phyloP scores from a whole-genome alignment of 2,329 filamentous ascomycete species.

The Monosporascus sp. region DNA sequence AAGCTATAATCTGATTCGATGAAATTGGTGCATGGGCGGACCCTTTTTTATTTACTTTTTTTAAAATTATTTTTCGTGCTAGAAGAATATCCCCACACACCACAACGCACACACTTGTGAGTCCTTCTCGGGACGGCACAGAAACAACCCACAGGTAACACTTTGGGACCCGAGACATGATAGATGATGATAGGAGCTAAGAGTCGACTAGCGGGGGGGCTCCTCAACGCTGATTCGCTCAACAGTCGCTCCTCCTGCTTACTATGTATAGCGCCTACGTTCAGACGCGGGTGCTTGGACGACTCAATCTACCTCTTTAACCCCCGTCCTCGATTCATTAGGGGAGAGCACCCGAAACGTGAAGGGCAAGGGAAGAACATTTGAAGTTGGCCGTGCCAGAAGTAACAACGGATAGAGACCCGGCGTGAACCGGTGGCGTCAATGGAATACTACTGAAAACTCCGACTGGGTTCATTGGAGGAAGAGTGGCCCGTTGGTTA shows the following conservation, averaged over 20 bases:
- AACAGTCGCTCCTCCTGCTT: not conserved
- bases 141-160: not conserved
- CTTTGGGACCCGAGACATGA: not conserved
- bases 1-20: slow-evolving; percentile 17
- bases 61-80: slow-evolving; percentile 24
- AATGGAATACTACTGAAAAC: not conserved
- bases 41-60: slow-evolving; percentile 21
- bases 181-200: not conserved
- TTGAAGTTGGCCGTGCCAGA: not conserved
- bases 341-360: not conserved
- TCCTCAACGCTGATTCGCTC: not conserved
- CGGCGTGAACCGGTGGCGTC: not conserved
- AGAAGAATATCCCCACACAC: slow-evolving; percentile 9
- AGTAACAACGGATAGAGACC: not conserved
- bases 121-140: not conserved
- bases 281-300: not conserved
- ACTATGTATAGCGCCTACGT: not conserved
- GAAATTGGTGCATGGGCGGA: slow-evolving; percentile 28
- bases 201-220: not conserved
- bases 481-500: not conserved
- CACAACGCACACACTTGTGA: not conserved
- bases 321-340: not conserved
- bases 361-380: not conserved
- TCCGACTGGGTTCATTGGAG: not conserved
- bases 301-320: not conserved